Base-by-base conservation (phyloP, 2,329 filamentous ascomycete species). In the Lasiodiplodia sp. region DNA sequence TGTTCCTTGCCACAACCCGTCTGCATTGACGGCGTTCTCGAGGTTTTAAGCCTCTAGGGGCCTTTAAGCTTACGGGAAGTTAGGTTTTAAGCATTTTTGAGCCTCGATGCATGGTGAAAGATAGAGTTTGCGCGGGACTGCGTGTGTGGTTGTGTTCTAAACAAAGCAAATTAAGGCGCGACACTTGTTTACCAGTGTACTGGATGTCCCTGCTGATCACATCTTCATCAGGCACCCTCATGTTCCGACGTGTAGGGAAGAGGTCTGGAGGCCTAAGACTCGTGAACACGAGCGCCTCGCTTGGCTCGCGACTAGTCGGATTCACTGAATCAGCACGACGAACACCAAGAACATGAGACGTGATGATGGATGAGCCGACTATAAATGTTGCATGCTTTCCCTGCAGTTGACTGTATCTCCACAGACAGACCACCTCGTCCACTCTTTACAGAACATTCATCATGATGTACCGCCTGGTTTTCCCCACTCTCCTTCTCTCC, bases 401-500 rank as follows among this genome's bases (percentile, higher is more conserved):
- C 21, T 28, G 12, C 31, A 25, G 28, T 2, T n/a, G 12, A 11
- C 52, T 8, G 4, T 21, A 40, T 23, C 23, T 6, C 40, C 21
- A 10, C 56, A 16, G 21, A 10, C 56, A 16, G 21, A 21, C 12
- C 40, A 40, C n/a, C 37, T 11, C 14, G 23, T 28, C 34, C 25
- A 23, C 4, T 37, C 37, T 23, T 21, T 28, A 7, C 6, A 38
- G 3, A 28, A 12, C 6, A n/a, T 8, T 2, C 38, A 44, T 23
- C 37, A 60, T 12, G 37, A 44, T 44, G 56, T 44, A 23, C 23
- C 56, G 37, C 16, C 56, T 60, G 6, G 21, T 37, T 2, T 21
- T 60, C 18, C 16, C 21, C n/a, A 25, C 31, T 28, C 56, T 60
- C 56, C 37, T 60, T 28, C 56, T 60, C 37, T 18, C 37, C 37